These are phyloP conservation scores for Scedosporium aurantiacum DNA, from an alignment of 2,329 filamentous ascomycete species.

Conservation along the genomic window DNA sequence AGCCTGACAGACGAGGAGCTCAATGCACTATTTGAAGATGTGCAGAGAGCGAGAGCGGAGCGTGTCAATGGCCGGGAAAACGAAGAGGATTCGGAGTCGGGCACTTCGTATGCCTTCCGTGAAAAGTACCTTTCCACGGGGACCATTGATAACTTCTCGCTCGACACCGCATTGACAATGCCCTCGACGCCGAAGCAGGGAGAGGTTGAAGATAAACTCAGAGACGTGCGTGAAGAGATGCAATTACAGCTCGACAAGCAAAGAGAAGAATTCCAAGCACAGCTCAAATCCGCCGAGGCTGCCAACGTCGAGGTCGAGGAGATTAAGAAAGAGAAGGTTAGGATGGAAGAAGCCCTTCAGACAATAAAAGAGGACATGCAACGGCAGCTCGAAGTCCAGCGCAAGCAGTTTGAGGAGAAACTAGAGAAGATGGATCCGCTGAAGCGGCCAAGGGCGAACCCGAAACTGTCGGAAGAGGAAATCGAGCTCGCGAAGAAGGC, in stretches of 20 bases:
- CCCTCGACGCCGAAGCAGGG: conserved; percentile 78
- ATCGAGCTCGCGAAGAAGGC: conserved; percentile 56
- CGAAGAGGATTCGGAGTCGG: conserved; percentile 83
- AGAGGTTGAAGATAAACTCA: conserved; percentile 65
- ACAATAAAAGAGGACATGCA: conserved; percentile 83
- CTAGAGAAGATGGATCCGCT: conserved; percentile 64
- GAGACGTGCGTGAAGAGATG: conserved; percentile 69
- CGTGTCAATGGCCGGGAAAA: conserved; percentile 62
- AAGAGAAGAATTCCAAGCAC: conserved; percentile 71
- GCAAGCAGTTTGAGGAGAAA: conserved; percentile 73
- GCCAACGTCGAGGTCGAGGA: conserved; percentile 72
- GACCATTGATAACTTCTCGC: conserved; percentile 88
- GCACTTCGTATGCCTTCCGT: conserved; percentile 73
- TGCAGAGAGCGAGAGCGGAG: conserved; percentile 75
- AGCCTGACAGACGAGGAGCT: conserved; percentile 88
- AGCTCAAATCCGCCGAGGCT: conserved; percentile 63
- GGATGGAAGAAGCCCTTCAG: conserved; percentile 73
- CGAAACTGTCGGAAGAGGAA: conserved; percentile 61
- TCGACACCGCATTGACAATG: conserved; percentile 89
- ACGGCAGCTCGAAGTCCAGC: conserved; percentile 70
- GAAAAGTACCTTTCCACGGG: conserved; percentile 96
- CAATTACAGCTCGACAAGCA: conserved; percentile 72
- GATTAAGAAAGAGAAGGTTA: conserved; percentile 68
- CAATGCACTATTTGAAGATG: conserved; percentile 85
- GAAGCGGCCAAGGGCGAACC: conserved; percentile 48